Evolutionary conservation across 139 green algal genomes (phyloP).

Genomic region (Chlamydomonas asymmetrica): DNA sequence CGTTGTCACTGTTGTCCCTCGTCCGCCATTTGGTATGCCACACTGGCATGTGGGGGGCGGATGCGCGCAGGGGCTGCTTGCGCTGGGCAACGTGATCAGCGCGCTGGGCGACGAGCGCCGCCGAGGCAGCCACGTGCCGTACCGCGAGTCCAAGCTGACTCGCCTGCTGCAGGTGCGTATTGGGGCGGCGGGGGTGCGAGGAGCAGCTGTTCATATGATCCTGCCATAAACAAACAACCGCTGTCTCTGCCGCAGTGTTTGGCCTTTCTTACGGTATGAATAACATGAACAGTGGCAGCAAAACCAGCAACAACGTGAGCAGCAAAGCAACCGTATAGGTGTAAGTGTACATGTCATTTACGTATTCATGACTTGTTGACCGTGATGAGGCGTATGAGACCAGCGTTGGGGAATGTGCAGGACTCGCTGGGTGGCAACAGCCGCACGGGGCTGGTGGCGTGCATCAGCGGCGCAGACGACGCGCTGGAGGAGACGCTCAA

Average conservation of each 20-base stretch:
- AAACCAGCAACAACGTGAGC: too few relatives aligned
- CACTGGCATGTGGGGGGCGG: not conserved
- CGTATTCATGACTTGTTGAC: too few relatives aligned
- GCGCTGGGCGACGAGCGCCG: slow-evolving; percentile 51
- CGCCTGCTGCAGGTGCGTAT: slow-evolving; percentile 50
- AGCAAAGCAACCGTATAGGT: too few relatives aligned
- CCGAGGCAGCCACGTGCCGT: slow-evolving; percentile 53
- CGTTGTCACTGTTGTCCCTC: not conserved
- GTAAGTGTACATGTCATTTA: too few relatives aligned
- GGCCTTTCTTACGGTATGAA: too few relatives aligned
- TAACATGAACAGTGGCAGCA: too few relatives aligned
- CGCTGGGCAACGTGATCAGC: slow-evolving; percentile 66
- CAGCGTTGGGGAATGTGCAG: too few relatives aligned
- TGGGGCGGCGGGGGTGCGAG: not conserved
- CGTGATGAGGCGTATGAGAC: too few relatives aligned
- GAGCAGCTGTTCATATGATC: too few relatives aligned
- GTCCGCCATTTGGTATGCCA: not conserved
- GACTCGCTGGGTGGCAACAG: slow-evolving; percentile 62
- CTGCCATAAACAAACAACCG: too few relatives aligned
- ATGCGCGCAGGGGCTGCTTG: slow-evolving; percentile 49
- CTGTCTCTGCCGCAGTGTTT: too few relatives aligned
- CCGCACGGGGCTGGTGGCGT: slow-evolving; percentile 53
- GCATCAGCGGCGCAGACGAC: slow-evolving; percentile 34
- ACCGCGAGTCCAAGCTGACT: slow-evolving; percentile 69
- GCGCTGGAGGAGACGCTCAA: slow-evolving; percentile 57